A percentile compares a stretch with the other conserved stretches of the same genome.
Conservation (phyloP, 225 moss, liverwort and hornwort genomes). For the Bryum argenteum region DNA sequence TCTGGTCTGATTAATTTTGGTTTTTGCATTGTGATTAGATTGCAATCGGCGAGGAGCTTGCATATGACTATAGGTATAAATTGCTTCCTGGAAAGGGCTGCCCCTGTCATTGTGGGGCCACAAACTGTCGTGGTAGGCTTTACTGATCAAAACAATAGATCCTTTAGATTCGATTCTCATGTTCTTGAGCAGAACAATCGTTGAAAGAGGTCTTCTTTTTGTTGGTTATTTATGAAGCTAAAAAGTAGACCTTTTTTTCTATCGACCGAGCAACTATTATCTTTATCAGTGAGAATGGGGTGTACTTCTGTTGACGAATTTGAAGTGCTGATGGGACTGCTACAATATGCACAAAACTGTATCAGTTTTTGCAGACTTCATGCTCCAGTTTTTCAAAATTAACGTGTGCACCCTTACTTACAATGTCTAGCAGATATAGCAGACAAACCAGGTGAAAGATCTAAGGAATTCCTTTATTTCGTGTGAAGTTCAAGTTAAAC, state of each 20-base stretch:
- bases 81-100: conserved; percentile 93
- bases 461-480: too few relatives aligned
- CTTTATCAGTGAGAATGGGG: neutral
- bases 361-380: neutral
- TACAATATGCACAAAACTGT: neutral
- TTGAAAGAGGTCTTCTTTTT: too few relatives aligned
- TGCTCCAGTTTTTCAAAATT: too few relatives aligned
- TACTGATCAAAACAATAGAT: conserved; percentile 50
- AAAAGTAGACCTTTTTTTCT: neutral
- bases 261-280: conserved; percentile 1
- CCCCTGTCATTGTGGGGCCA: conserved; percentile 87
- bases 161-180: conserved; percentile 3
- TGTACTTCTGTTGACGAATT: neutral
- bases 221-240: neutral
- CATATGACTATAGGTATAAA: conserved; percentile 97
- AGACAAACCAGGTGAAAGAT: too few relatives aligned
- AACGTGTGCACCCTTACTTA: too few relatives aligned
- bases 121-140: conserved; percentile 85
- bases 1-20: neutral
- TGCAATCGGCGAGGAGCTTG: conserved; percentile 85
- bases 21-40: conserved; percentile 60
- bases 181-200: conserved; percentile 10
- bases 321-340: neutral
- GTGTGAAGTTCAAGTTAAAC: too few relatives aligned
- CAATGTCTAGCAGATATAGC: too few relatives aligned